A percentile compares a stretch with the other conserved stretches of the same genome.
Evolutionary conservation across 148 eudicot genomes (phyloP).

Genomic region (Simmondsia chinensis): DNA sequence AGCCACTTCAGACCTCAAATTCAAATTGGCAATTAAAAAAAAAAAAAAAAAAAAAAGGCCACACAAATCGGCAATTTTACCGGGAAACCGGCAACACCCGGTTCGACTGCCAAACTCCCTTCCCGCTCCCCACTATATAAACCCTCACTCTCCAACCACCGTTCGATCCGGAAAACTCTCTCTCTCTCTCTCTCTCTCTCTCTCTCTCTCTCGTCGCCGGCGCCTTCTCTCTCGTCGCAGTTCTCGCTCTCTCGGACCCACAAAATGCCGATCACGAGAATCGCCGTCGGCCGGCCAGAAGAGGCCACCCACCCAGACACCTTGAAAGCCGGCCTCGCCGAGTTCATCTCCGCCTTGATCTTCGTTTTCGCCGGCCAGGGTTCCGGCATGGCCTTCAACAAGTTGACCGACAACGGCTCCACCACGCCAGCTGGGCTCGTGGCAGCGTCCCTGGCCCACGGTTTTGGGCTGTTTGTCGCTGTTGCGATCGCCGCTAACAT

Average conservation of each 20-base stretch:
- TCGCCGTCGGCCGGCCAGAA: constrained; percentile 15
- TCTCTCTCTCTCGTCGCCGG: neutral
- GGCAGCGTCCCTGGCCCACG: constrained; percentile 43
- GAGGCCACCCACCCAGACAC: constrained; percentile 32
- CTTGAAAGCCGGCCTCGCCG: constrained; percentile 29
- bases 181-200: neutral
- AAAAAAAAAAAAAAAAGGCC: too few relatives aligned
- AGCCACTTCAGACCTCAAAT: too few relatives aligned
- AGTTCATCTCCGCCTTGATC: constrained; percentile 35
- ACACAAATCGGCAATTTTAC: too few relatives aligned
- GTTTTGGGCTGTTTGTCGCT: constrained; percentile 42
- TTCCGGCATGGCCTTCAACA: constrained; percentile 42
- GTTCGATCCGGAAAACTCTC: constrained; percentile 69
- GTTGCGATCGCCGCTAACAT: constrained; percentile 44
- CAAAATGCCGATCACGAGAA: constrained; percentile 24
- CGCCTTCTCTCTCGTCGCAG: neutral
- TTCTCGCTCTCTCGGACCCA: neutral
- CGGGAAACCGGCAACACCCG: too few relatives aligned
- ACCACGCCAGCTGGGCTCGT: constrained; percentile 42
- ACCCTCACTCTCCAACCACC: too few relatives aligned
- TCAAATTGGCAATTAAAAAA: too few relatives aligned
- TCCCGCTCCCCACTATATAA: too few relatives aligned
- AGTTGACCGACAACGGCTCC: constrained; percentile 28
- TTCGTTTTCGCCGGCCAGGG: constrained; percentile 48
- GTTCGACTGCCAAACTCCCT: too few relatives aligned